Evolutionary conservation across 352 stramenopile genomes (phyloP), one percentile per base, ranked within the genome.

Genomic region (Aphanomyces cochlioides): DNA sequence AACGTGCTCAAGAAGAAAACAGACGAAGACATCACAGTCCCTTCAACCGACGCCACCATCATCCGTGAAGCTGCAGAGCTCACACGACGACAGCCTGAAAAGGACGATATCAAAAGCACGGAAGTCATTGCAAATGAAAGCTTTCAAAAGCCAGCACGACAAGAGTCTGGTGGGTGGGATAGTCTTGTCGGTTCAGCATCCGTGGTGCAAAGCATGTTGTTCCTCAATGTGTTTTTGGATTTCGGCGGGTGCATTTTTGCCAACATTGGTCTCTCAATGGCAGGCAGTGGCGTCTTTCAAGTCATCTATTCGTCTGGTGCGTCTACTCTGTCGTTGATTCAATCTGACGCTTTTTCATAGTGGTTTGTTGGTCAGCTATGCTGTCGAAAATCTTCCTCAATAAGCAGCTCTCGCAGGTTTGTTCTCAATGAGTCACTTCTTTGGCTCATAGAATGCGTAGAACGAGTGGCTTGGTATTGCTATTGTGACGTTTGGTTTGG

Each of bases 281-380:
- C 87, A 2, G 84, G 87, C 6, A 92, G 84, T 56, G 87, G 87
- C 5, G 76, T 94, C 34, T 94, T 90, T 59, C 87, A 94, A 73
- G 69, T 63, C n/a, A 37, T 63, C 40, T 57, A 40, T 21, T 68
- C 13, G 7, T 67, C n/a, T n/a, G 13, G 36, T 34, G 60, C 36
- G 37, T 65, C 17, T 41, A 56, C 12, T 70, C 21, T 28, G 0
- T 4, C 10, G 28, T 41, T 21, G 40, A 37, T 12, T 41, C 54
- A 12, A 45, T 13, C 38, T 13, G 10, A 56, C 61, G 84, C 92
- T 40, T 80, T 90, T 41, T 94, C 64, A 91, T 84, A 17, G 85
- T 95, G 40, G 91, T 95, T 72, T 93, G 87, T 75, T 95, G 87
- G 87, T 93, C 85, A 36, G 87, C 85, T 63, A 74, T 95, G 41